Evolutionary conservation across 306 rosid genomes (phyloP), one percentile per base, ranked within the genome.

Genomic region (Pyrus pyrifolia): DNA sequence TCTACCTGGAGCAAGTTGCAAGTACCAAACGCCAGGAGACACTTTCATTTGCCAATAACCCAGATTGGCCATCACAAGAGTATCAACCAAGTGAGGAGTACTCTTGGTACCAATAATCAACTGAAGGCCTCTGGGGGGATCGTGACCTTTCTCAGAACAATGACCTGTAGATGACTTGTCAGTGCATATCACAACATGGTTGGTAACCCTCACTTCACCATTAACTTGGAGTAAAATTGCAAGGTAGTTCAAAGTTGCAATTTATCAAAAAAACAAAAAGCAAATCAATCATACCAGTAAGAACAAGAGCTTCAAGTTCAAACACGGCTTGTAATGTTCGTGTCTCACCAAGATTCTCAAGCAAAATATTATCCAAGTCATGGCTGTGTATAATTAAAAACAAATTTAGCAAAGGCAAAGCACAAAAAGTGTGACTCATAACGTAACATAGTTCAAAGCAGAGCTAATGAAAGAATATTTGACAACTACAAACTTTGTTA

Each of bases 31-130:
- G 66, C 99, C 99, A 80, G 99, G 99, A 86, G 99, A 87, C 80
- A 92, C 97, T 85, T 95, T 95, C 98, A 95, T 95, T 86, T 95
- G 99, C 99, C 99, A 95, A 85, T 95, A 95, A 35, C 99, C 99
- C 68, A 95, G 91, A 89, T 95, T 95, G 73, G 98, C 97, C 99
- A 95, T 95, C 82, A 95, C 99, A 85, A 91, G 85, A 75, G 99
- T 95, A 85, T 95, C 99, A 83, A 89, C 97, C 87, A 92, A 78
- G 86, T 95, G 99, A 67, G 97, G 97, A 63, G 79, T 58, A 70
- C 86, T 91, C 81, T 88, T 91, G 62, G 97, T 90, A 78, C 99
- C 99, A 79, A 95, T 96, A 87, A 95, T 91, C 82, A 95, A 75
- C 86, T 95, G 99, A 80, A 95, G 97, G 65, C 99, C 99, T 67